Percentiles rank a stretch among this genome's conserved stretches.
Evolutionary conservation across 2,329 filamentous ascomycete genomes (phyloP).

Genomic region (Cytospora leucostoma): DNA sequence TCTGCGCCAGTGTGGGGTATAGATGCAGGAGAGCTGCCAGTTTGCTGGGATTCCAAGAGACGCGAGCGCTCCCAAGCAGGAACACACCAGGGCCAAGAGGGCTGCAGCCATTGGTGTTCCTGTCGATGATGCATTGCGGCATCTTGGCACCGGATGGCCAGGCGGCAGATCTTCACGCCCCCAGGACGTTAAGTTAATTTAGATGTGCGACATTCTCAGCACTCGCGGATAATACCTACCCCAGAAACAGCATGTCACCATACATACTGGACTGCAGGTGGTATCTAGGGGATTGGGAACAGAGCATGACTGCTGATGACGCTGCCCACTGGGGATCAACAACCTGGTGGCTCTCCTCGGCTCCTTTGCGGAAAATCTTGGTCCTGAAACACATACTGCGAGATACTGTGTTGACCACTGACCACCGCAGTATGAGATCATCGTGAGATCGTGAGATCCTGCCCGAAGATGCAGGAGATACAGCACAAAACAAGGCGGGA

Average conservation of each 20-base stretch:
- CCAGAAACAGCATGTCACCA: too few relatives aligned
- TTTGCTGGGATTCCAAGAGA: constrained; percentile 6
- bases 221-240: too few relatives aligned
- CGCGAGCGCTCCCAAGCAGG: constrained; percentile 2
- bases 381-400: neutral
- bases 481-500: too few relatives aligned
- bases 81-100: constrained; percentile 8
- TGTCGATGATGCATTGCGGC: constrained; percentile 18
- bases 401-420: neutral
- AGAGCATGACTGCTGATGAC: constrained; percentile 5
- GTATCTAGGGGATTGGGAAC: neutral
- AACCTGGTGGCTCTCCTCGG: constrained; percentile 6
- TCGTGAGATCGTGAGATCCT: neutral
- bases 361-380: constrained; percentile 12
- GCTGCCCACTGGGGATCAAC: constrained; percentile 7
- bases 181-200: neutral
- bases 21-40: constrained; percentile 13
- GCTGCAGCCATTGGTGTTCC: constrained; percentile 15
- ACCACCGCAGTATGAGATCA: constrained; percentile 13
- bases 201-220: too few relatives aligned
- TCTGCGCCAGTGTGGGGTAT: constrained; percentile 16
- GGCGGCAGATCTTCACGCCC: constrained; percentile 14
- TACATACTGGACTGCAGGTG: neutral
- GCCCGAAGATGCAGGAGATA: neutral
- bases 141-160: constrained; percentile 13